Conservation (phyloP, 805 yeast genomes). For the Ogataea glucozyma region DNA sequence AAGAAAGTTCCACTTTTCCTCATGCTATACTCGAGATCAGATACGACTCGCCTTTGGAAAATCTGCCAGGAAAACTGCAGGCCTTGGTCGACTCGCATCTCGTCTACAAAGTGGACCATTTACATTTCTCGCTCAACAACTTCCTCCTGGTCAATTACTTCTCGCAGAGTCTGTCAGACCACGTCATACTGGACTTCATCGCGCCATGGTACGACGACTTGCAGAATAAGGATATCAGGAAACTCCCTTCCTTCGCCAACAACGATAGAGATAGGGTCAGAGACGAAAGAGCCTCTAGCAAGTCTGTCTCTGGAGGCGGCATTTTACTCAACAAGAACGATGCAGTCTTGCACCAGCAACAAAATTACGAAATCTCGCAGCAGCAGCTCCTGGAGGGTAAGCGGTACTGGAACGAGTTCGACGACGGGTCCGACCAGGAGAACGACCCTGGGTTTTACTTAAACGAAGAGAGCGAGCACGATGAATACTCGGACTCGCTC, state of each 20-base stretch:
- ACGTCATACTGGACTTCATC: conserved; percentile 27
- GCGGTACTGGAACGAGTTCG: conserved; percentile 70
- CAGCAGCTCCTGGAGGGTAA: conserved; percentile 17
- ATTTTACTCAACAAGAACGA: conserved; percentile 36
- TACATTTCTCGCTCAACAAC: conserved; percentile 36
- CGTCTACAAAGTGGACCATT: conserved; percentile 44
- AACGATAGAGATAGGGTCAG: too few relatives aligned
- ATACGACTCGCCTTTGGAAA: conserved; percentile 40
- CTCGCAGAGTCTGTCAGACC: conserved; percentile 22
- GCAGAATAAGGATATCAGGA: conserved; percentile 42
- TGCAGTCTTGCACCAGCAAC: conserved; percentile 9
- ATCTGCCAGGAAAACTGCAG: conserved; percentile 39
- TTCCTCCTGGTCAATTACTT: conserved; percentile 30
- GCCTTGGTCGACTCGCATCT: conserved; percentile 48
- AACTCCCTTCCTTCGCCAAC: conserved; percentile 46
- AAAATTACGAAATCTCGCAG: too few relatives aligned
- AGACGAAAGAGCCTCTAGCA: too few relatives aligned
- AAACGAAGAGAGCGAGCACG: conserved; percentile 35
- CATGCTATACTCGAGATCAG: conserved; percentile 50
- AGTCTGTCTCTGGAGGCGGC: conserved; percentile 27
- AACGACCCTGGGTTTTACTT: conserved; percentile 41
- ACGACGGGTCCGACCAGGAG: conserved; percentile 55
- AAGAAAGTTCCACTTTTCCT: conserved; percentile 40
- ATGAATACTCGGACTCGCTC: conserved; percentile 14
- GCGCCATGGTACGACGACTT: conserved; percentile 37